Evolutionary conservation across 2,329 filamentous ascomycete species (phyloP).

Genomic region (Ophiocordyceps robertsii): DNA sequence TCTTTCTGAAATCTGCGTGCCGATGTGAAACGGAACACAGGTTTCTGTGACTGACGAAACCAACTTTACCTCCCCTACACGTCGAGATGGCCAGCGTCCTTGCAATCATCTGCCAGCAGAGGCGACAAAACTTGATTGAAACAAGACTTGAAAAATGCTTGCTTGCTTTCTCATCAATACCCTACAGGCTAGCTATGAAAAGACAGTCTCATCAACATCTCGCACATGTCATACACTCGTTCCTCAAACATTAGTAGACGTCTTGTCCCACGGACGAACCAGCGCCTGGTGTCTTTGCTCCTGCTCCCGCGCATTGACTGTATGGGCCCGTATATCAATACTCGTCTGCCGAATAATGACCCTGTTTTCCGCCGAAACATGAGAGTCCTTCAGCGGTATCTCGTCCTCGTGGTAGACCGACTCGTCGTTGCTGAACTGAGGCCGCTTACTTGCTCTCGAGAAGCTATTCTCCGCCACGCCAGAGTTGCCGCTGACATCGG

Average conservation of each 20-base stretch:
- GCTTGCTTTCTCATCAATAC: too few species aligned
- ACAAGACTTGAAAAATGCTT: too few species aligned
- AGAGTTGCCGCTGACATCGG: background rate
- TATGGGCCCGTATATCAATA: background rate
- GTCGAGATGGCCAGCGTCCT: too few species aligned
- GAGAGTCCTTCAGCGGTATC: background rate
- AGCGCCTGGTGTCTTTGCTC: background rate
- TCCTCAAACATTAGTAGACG: background rate
- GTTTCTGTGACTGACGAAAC: too few species aligned
- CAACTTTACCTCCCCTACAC: too few species aligned
- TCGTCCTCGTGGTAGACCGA: background rate
- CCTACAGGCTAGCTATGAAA: too few species aligned
- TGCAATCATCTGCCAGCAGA: too few species aligned
- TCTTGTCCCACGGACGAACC: background rate
- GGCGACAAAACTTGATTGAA: too few species aligned
- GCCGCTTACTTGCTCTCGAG: background rate
- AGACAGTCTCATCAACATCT: background rate
- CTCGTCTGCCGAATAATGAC: background rate
- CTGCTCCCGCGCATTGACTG: background rate
- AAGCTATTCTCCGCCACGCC: background rate
- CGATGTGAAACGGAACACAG: too few species aligned
- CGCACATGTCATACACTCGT: background rate
- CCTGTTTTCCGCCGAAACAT: background rate
- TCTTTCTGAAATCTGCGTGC: too few species aligned
- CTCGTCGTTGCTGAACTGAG: background rate